Conservation (phyloP, 2,329 filamentous ascomycete species). For the Colletotrichum echinochloae region DNA sequence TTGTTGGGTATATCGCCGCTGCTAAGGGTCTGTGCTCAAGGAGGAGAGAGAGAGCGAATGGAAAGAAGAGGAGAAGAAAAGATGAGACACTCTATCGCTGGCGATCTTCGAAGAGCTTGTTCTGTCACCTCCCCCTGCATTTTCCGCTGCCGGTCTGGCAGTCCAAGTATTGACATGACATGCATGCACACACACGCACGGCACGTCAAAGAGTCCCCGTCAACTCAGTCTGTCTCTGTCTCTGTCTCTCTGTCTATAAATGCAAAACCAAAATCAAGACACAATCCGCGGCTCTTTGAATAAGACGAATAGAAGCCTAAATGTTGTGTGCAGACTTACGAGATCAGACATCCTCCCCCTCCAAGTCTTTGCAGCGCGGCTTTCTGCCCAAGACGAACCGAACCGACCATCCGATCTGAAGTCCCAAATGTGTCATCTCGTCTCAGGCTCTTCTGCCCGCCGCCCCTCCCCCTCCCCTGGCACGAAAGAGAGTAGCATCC, state of each 20-base stretch:
- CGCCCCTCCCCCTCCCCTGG: too few relatives aligned
- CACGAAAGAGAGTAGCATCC: slow-evolving; percentile 4
- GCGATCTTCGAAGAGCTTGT: slow-evolving; percentile 2
- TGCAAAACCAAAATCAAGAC: too few relatives aligned
- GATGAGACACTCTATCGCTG: background rate
- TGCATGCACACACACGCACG: background rate
- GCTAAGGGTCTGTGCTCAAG: slow-evolving; percentile 20
- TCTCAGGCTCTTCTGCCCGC: slow-evolving; percentile 39
- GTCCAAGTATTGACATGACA: background rate
- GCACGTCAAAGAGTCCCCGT: background rate
- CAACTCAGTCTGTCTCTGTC: background rate
- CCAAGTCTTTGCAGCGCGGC: slow-evolving; percentile 4
- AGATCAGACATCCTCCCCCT: background rate
- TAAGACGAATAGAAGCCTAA: too few relatives aligned
- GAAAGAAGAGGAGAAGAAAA: background rate
- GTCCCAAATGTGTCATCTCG: slow-evolving; percentile 41
- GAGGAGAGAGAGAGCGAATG: background rate
- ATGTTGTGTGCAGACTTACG: background rate
- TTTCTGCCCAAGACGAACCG: slow-evolving; percentile 36
- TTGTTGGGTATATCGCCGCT: background rate
- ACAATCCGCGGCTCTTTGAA: background rate
- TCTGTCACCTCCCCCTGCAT: too few relatives aligned
- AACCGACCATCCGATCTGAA: slow-evolving; percentile 42
- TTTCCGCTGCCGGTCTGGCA: too few relatives aligned
- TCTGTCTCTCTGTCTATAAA: too few relatives aligned